These are phyloP conservation scores for Colletotrichum noveboracense DNA, from an alignment of 2,329 filamentous ascomycete genomes.

Conservation along the genomic window DNA sequence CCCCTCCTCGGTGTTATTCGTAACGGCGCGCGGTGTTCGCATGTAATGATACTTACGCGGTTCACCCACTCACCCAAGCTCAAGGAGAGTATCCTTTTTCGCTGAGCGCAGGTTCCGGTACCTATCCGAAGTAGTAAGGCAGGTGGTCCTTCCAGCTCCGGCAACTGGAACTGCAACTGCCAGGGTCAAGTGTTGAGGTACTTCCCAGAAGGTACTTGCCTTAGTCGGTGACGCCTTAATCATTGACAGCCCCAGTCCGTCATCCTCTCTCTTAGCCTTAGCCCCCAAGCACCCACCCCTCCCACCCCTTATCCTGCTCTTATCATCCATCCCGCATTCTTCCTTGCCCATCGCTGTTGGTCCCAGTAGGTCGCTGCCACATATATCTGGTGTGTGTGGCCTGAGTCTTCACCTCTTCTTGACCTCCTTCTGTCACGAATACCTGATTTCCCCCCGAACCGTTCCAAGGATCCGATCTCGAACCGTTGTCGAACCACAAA, in stretches of 20 bases:
- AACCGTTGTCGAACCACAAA: not conserved
- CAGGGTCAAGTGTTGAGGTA: not conserved
- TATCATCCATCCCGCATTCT: conserved; percentile 21
- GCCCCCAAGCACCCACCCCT: not conserved
- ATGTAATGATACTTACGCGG: not conserved
- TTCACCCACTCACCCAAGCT: not conserved
- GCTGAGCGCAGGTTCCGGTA: not conserved
- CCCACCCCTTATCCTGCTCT: conserved; percentile 13
- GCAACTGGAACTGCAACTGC: not conserved
- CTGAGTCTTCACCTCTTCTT: not conserved
- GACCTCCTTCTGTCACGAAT: not conserved
- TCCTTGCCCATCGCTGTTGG: conserved; percentile 16
- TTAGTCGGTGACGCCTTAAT: conserved; percentile 22
- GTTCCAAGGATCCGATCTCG: not conserved
- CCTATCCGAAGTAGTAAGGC: not conserved
- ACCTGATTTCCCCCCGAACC: not conserved
- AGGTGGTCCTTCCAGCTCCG: not conserved
- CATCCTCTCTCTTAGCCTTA: conserved; percentile 4
- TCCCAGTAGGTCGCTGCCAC: conserved; percentile 18
- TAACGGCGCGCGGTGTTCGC: conserved; percentile 8
- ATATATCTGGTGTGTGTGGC: conserved; percentile 18
- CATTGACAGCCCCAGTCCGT: conserved; percentile 20
- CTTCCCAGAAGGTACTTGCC: conserved; percentile 2
- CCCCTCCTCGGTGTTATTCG: conserved; percentile 9
- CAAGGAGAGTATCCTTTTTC: not conserved